Conservation (phyloP, 257 asterid species). For the Nyctanthes arbortristis region DNA sequence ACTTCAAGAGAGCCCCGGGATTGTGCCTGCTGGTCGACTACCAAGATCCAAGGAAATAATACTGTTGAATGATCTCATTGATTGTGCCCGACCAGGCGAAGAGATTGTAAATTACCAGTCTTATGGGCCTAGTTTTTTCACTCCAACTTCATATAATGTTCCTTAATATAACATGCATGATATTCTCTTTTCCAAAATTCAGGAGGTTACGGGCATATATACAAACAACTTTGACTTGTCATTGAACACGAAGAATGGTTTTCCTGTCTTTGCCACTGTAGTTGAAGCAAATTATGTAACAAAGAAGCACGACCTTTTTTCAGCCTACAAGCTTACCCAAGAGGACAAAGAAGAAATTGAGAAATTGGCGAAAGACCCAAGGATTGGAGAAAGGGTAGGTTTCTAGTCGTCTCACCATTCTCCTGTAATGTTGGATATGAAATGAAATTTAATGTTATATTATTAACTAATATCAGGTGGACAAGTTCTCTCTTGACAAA, state of each 20-base stretch:
- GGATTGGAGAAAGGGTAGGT: slow-evolving; percentile 88
- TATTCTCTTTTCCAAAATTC: slow-evolving; percentile 25
- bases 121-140: slow-evolving; percentile 9
- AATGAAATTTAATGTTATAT: background rate
- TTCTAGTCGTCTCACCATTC: background rate
- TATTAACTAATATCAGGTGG: slow-evolving; percentile 5
- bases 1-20: slow-evolving; percentile 98
- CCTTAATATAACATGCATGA: slow-evolving; percentile 18
- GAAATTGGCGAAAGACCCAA: slow-evolving; percentile 93
- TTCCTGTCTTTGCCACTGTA: slow-evolving; percentile 99
- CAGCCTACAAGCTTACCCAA: slow-evolving; percentile 95
- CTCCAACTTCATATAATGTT: slow-evolving; percentile 1
- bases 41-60: slow-evolving; percentile 99
- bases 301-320: slow-evolving; percentile 95
- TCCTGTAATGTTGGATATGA: background rate
- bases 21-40: slow-evolving; percentile 98
- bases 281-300: slow-evolving; percentile 93
- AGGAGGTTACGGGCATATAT: slow-evolving; percentile 98
- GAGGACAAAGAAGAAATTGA: slow-evolving; percentile 97
- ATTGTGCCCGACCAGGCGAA: slow-evolving; percentile 98
- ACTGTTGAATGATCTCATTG: slow-evolving; percentile 94
- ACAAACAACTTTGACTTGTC: slow-evolving; percentile 97
- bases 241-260: slow-evolving; percentile 94
- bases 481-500: background rate
- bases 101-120: slow-evolving; percentile 65